These are phyloP conservation scores for Tylopilus sp. DNA, from an alignment of 768 basidiomycete species.

Conservation along the genomic window DNA sequence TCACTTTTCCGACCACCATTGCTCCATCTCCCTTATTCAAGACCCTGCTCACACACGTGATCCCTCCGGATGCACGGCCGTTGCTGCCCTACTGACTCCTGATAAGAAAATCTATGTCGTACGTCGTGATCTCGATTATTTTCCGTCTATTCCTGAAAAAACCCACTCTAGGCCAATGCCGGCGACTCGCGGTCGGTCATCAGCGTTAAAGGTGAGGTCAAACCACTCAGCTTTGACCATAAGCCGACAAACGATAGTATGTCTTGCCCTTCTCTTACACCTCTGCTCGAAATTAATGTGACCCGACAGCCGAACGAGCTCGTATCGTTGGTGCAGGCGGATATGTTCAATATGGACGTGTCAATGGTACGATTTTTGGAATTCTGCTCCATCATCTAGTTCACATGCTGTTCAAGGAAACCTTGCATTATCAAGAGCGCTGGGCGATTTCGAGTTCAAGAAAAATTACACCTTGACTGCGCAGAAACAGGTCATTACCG, in stretches of 20 bases:
- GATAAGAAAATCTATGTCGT: slow-evolving; percentile 81
- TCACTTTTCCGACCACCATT: neutral
- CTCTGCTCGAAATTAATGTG: neutral
- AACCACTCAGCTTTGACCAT: slow-evolving; percentile 90
- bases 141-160: slow-evolving; percentile 1
- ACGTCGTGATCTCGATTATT: slow-evolving; percentile 30
- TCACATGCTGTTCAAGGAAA: slow-evolving; percentile 59
- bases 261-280: slow-evolving; percentile 24
- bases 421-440: slow-evolving; percentile 88
- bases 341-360: slow-evolving; percentile 93
- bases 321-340: slow-evolving; percentile 91
- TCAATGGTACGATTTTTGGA: slow-evolving; percentile 67
- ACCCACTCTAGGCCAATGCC: slow-evolving; percentile 77
- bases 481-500: slow-evolving; percentile 92
- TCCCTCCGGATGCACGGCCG: slow-evolving; percentile 95
- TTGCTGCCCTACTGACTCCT: slow-evolving; percentile 77
- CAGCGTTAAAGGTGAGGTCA: slow-evolving; percentile 78
- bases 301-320: slow-evolving; percentile 64
- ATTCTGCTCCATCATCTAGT: neutral
- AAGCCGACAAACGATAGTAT: slow-evolving; percentile 86
- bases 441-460: slow-evolving; percentile 99
- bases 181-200: slow-evolving; percentile 95
- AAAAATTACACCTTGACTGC: slow-evolving; percentile 79
- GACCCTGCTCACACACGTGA: slow-evolving; percentile 87
- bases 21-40: slow-evolving; percentile 29